Evolutionary conservation across 2,329 filamentous ascomycete species (phyloP).

Genomic region (Myriosclerotinia duriaeana): DNA sequence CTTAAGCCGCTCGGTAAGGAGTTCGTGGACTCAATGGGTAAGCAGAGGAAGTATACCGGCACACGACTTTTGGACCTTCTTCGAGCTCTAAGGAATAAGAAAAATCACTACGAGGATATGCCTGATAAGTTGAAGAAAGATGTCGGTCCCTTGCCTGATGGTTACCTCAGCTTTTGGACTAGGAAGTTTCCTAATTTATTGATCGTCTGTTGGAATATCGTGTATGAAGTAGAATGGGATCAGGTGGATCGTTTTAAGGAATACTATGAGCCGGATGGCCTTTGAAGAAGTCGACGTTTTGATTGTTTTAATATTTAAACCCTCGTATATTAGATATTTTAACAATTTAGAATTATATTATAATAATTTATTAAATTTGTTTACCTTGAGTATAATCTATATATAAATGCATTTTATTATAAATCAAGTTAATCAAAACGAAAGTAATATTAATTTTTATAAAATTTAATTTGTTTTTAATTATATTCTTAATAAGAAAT

Average conservation of each 20-base stretch:
- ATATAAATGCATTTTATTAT: too few relatives aligned
- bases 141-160: constrained; percentile 62
- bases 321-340: too few relatives aligned
- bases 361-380: too few relatives aligned
- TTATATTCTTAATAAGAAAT: too few relatives aligned
- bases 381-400: too few relatives aligned
- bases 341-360: too few relatives aligned
- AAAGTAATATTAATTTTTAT: too few relatives aligned
- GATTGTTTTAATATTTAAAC: background rate
- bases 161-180: constrained; percentile 69
- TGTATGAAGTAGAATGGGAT: constrained; percentile 56
- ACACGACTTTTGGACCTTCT: constrained; percentile 80
- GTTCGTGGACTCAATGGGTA: constrained; percentile 87
- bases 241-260: constrained; percentile 60
- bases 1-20: constrained; percentile 70
- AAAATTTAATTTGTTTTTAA: too few relatives aligned
- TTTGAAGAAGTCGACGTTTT: constrained; percentile 4
- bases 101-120: constrained; percentile 98
- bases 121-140: constrained; percentile 69
- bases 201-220: constrained; percentile 63
- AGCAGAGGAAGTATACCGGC: constrained; percentile 93
- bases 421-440: too few relatives aligned
- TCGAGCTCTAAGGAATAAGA: constrained; percentile 89
- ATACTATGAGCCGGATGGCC: constrained; percentile 58
- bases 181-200: constrained; percentile 64